phyloP scores from a whole-genome alignment of 2,329 filamentous ascomycete genomes.

The Ceratocystis diversiconidia region DNA sequence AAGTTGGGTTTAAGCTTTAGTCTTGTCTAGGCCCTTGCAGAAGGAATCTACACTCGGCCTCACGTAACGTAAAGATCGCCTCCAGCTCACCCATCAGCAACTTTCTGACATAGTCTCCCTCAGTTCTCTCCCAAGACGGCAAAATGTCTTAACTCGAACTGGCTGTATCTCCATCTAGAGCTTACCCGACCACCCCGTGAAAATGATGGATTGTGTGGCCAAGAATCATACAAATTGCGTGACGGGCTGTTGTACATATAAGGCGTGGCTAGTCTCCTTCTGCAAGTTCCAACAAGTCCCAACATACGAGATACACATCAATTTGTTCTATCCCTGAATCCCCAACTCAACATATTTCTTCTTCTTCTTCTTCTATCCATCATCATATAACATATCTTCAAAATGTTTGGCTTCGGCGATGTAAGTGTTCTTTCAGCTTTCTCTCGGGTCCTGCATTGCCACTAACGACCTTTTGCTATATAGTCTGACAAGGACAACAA shows the following conservation, averaged over 20 bases:
- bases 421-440: constrained; percentile 1
- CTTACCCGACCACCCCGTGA: not conserved
- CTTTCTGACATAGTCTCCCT: not conserved
- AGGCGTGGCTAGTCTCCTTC: not conserved
- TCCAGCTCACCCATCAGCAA: not conserved
- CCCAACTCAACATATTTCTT: not conserved
- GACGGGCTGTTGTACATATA: not conserved
- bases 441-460: not conserved
- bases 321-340: not conserved
- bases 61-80: not conserved
- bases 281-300: not conserved
- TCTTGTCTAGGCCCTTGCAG: not conserved
- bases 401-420: constrained; percentile 14
- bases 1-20: not conserved
- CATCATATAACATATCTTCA: not conserved
- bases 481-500: constrained; percentile 11
- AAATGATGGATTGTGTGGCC: not conserved
- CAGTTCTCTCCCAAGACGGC: not conserved
- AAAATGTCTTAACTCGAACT: not conserved
- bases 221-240: not conserved
- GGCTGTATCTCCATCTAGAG: not conserved
- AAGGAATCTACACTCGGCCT: not conserved
- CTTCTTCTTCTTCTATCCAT: not conserved
- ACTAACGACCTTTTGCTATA: not conserved
- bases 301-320: not conserved